Evolutionary conservation across 2,329 filamentous ascomycete species (phyloP).

Genomic region (Clonostachys rosea): DNA sequence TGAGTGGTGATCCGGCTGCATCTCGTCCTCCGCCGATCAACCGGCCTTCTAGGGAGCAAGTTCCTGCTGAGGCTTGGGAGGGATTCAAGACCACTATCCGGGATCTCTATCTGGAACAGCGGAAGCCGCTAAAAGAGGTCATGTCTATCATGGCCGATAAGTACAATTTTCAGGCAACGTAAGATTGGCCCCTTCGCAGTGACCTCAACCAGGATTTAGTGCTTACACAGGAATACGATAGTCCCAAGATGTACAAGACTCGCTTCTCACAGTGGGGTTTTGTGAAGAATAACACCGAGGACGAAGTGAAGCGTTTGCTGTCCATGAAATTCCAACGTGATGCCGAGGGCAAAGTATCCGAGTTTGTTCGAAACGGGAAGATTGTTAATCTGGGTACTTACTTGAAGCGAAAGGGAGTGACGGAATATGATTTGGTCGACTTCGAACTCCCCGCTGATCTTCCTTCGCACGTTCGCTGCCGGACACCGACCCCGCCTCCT

Average conservation of each 20-base stretch:
- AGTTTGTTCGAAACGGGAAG: slow-evolving; percentile 46
- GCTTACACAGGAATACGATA: slow-evolving; percentile 9
- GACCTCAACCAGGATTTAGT: background rate
- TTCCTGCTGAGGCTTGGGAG: slow-evolving; percentile 41
- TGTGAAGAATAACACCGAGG: slow-evolving; percentile 50
- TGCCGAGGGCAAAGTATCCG: slow-evolving; percentile 46
- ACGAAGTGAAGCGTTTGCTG: slow-evolving; percentile 43
- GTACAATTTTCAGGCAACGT: slow-evolving; percentile 44
- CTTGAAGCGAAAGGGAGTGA: slow-evolving; percentile 46
- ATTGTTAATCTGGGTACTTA: slow-evolving; percentile 48
- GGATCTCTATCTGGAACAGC: slow-evolving; percentile 40
- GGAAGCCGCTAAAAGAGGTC: slow-evolving; percentile 46
- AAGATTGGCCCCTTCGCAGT: slow-evolving; percentile 11
- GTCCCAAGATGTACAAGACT: slow-evolving; percentile 53
- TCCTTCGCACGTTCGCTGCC: slow-evolving; percentile 35
- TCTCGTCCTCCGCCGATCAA: slow-evolving; percentile 3
- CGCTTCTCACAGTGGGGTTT: slow-evolving; percentile 51
- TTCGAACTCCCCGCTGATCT: slow-evolving; percentile 35
- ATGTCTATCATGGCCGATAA: slow-evolving; percentile 45
- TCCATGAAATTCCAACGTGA: slow-evolving; percentile 48
- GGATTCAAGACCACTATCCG: slow-evolving; percentile 39
- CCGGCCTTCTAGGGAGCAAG: slow-evolving; percentile 34
- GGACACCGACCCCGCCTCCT: slow-evolving; percentile 37
- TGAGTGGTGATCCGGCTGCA: background rate
- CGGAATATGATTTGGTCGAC: slow-evolving; percentile 45